Percentiles rank a stretch among this genome's conserved stretches.
These are phyloP conservation scores for Crithidia brevicula DNA, from an alignment of 208 protist genomes.

Conservation along the genomic window DNA sequence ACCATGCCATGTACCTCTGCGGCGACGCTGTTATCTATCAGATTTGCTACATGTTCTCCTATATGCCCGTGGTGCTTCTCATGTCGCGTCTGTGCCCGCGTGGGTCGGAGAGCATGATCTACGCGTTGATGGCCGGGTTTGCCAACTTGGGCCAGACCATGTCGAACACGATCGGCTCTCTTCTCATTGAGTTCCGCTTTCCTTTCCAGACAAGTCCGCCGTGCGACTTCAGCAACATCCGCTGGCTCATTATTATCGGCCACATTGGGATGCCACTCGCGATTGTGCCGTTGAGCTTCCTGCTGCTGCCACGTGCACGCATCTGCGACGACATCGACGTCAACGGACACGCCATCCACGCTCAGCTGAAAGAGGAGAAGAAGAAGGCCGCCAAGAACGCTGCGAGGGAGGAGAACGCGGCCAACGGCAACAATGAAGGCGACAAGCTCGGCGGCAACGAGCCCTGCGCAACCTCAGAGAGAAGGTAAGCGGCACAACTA, in stretches of 20 bases:
- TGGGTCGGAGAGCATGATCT: conserved; percentile 77
- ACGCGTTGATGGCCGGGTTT: conserved; percentile 78
- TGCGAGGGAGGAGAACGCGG: conserved; percentile 15
- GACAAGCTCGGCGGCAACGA: background rate
- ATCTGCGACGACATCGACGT: conserved; percentile 62
- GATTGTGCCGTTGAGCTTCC: conserved; percentile 62
- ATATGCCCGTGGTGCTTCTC: conserved; percentile 79
- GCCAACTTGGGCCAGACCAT: conserved; percentile 67
- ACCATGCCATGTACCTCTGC: conserved; percentile 70
- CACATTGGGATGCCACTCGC: conserved; percentile 53
- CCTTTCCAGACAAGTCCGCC: conserved; percentile 26
- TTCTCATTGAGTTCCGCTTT: conserved; percentile 54
- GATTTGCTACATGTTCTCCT: conserved; percentile 62
- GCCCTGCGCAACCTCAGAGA: background rate
- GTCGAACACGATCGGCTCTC: conserved; percentile 43
- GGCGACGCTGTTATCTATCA: conserved; percentile 70
- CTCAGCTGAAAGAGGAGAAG: conserved; percentile 12
- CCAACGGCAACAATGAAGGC: background rate
- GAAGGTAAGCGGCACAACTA: too few species aligned
- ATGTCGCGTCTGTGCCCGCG: conserved; percentile 78
- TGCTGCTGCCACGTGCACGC: conserved; percentile 51
- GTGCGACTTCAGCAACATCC: conserved; percentile 74
- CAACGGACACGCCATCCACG: conserved; percentile 34
- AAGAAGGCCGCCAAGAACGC: conserved; percentile 13
- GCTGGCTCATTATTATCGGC: conserved; percentile 57